Base-by-base conservation (phyloP, 2,329 filamentous ascomycete genomes). In the Magnaporthales sp. region DNA sequence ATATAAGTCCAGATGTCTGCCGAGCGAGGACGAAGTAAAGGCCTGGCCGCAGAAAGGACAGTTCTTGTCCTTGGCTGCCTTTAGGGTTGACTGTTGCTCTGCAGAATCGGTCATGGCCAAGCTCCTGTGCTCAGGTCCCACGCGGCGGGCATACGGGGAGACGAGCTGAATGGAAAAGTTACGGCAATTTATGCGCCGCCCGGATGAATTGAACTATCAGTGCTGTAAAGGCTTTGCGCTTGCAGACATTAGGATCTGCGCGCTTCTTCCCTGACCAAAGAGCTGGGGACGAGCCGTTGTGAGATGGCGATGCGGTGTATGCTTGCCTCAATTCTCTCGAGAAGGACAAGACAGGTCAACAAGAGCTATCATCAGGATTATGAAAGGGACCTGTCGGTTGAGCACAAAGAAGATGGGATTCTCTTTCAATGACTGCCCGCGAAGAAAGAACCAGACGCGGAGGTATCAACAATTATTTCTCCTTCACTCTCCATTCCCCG, bases 1-100 rank as follows among this genome's bases (percentile, higher is more conserved):
- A 77, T 96, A 97, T 54, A 97, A 86, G 76, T 98, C 94, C 71
- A 97, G 88, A 78, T 98, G 94, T 62, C 94, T 90, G 64, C 94
- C 94, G 66, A 98, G 86, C 2, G 92, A 96, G 19, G 93, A 97
- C 1, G 93, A 97, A 19, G 94, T 97, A 75, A 97, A 98, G 7
- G 90, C 84, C 77, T 97, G 92, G 62, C 88, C 84, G 77, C 94
- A 98, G 80, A 92, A 98, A 46, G 89, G 91, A 76, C 94, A 97
- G 70, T 83, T 89, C 75, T 91, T 92, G 80, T 98, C 93, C 78
- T 98, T 98, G 68, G 84, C 78, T 19, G 90, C 84, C 68, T 80
- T 80, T 27, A 78, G 68, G 66, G 64, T 66, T 27, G 51, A 62
- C 60, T 58, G 63, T 27, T 74, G 72, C 70, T 73, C 73, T 64